Evolutionary conservation across 805 yeast genomes (phyloP).

Genomic region (Yamadazyma akitaensis): DNA sequence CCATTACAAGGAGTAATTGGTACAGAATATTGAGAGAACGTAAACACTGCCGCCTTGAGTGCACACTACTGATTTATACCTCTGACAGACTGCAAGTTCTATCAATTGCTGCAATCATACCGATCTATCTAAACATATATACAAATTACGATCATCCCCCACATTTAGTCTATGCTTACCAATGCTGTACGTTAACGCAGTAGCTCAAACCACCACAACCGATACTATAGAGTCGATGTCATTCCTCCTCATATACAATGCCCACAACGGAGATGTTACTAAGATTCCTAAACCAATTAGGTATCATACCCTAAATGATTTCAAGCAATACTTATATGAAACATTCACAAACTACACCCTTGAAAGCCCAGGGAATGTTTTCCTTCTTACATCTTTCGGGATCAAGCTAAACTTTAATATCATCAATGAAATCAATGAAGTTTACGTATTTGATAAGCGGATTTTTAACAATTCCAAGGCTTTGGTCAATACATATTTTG

Average conservation of each 20-base stretch:
- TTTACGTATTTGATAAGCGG: slow-evolving; percentile 63
- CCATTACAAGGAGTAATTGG: neutral
- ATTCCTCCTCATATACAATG: slow-evolving; percentile 32
- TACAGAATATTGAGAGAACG: neutral
- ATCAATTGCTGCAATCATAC: neutral
- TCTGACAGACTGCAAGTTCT: neutral
- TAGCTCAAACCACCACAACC: slow-evolving; percentile 4
- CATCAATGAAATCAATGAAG: slow-evolving; percentile 50
- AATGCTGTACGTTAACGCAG: neutral
- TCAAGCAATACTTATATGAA: slow-evolving; percentile 29
- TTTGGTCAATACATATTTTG: slow-evolving; percentile 10
- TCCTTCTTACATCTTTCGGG: slow-evolving; percentile 65
- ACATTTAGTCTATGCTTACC: slow-evolving; percentile 3
- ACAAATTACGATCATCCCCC: neutral
- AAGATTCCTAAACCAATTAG: slow-evolving; percentile 40
- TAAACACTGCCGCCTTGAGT: neutral
- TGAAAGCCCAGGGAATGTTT: slow-evolving; percentile 28
- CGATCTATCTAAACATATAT: too few species aligned
- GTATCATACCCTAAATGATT: slow-evolving; percentile 30
- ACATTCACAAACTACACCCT: slow-evolving; percentile 21
- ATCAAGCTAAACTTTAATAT: slow-evolving; percentile 53
- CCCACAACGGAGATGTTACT: slow-evolving; percentile 35
- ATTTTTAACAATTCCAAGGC: slow-evolving; percentile 36
- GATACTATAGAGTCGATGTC: slow-evolving; percentile 11
- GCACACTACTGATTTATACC: too few species aligned